Evolutionary conservation across 176 grass and related monocot species (phyloP), one percentile per base, ranked within the genome.

Genomic region (Oropetium thomaeum): DNA sequence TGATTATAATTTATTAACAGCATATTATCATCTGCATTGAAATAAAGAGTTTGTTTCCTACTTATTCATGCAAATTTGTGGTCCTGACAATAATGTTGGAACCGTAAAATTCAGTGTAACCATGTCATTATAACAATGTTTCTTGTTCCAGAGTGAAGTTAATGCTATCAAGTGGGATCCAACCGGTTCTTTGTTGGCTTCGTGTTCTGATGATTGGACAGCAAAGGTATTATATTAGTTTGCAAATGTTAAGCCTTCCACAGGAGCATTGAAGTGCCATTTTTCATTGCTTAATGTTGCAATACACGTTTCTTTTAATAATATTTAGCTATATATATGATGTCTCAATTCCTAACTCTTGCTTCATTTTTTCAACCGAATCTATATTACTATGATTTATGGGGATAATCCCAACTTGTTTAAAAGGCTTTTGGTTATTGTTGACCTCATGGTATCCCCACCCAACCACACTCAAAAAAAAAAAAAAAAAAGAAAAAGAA

Each of bases 161-260:
- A 98, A 98, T 86, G 96, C 96, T 79, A 98, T 98, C 70, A 98
- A 98, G 72, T 98, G 96, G 96, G 96, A 98, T 83, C 96, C 96
- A 68, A 94, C 86, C 69, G 96, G 96, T 76, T 78, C 88, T 79
- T 73, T 94, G 54, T 82, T 98, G 89, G 96, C 96, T 78, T 98
- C 96, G 61, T 98, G 96, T 78, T 94, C 91, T 41, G 96, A 98
- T 49, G 96, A 98, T 71, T 83, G 87, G 33, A 98, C 91, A 69
- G 89, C 96, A 66, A 98, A 98, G 93, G 93, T 91, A 87, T 28
- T 68, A 44, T 59, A 28, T 70, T 78, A 42, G 57, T 78, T 78
- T 77, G 26, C 27, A 25, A 51, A 53, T 38, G 27, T 71, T 4
- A 80, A 23, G 10, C 45, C 16, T 15, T 1, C 3, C 7, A 35